Evolutionary conservation across 2,329 filamentous ascomycete species (phyloP).

Genomic region (Calonectria montana): DNA sequence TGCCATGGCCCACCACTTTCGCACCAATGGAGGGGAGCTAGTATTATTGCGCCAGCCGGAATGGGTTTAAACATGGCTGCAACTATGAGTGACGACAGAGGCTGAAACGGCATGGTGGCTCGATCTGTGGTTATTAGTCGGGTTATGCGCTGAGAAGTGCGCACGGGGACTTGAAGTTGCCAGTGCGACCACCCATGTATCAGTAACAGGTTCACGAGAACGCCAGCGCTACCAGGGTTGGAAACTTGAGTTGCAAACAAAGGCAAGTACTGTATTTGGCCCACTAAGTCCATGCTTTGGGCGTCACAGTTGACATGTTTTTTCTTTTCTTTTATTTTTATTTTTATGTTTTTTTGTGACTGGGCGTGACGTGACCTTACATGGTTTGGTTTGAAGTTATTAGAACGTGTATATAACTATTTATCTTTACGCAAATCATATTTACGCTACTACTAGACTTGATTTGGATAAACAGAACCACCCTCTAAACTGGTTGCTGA

Average conservation of each 20-base stretch:
- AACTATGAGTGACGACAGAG: background rate
- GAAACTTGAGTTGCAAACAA: background rate
- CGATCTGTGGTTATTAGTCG: background rate
- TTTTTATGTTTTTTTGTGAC: no score
- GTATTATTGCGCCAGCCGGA: background rate
- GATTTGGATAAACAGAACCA: background rate
- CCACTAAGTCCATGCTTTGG: background rate
- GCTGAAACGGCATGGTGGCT: background rate
- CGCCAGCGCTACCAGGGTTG: background rate
- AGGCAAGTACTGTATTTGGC: background rate
- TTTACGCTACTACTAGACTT: background rate
- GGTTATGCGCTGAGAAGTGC: constrained; percentile 4
- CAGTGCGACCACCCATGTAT: background rate
- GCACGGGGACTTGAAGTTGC: background rate
- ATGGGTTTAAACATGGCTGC: background rate
- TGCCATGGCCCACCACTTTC: background rate
- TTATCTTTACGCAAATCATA: background rate
- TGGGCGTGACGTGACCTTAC: background rate
- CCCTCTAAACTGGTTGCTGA: background rate
- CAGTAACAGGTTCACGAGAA: background rate
- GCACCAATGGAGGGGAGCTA: background rate
- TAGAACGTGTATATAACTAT: constrained; percentile 13
- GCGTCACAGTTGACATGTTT: background rate
- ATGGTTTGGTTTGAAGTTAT: no score
- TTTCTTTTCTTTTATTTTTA: no score